Base-by-base conservation (phyloP, 2,329 filamentous ascomycete genomes). In the Stagonosporopsis rhizophila region DNA sequence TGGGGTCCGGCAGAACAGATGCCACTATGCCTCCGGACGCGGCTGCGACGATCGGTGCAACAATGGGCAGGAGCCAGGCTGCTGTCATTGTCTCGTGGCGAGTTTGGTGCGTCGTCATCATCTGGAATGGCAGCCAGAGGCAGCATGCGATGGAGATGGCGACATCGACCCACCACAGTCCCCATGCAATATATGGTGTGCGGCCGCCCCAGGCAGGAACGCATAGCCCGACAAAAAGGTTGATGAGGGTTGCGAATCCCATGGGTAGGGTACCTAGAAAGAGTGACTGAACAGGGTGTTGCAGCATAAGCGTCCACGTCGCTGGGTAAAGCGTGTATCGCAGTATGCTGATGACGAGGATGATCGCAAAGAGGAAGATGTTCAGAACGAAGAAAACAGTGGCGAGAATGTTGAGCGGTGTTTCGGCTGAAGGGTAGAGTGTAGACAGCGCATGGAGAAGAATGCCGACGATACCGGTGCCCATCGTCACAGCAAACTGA, bases 221-320 rank as follows among this genome's bases (percentile, higher is more conserved):
- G 69, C 87, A 89, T 20, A 85, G 78, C 22, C 85, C 77, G 5
- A 85, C 78, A 65, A 86, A 83, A 85, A 89, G 88, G 63, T 87
- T 87, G 60, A 90, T 81, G 46, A 90, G 85, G 2, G 87, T 90
- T 0, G 86, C 84, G 53, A 90, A 81, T 0, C 82, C 87, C 86
- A 90, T 89, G 0, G 87, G 87, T 12, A 89, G 80, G 0, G 86
- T 87, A 0, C 76, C 88, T 2, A 91, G 75, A 62, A 91, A 91
- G 49, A 91, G 78, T 2, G 83, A 86, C 67, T 91, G 86, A 0
- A 82, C 82, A 0, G 87, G 87, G 68, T 91, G 85, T 4, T 77
- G 76, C 20, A 91, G 80, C 87, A 91, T 89, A n/a, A 82, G 82
- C 0, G 53, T 68, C 82, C 87, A 91, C 11, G 89, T 85, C 52